Evolutionary conservation across 805 yeast species (phyloP).

Genomic region (Candida sithepensis): DNA sequence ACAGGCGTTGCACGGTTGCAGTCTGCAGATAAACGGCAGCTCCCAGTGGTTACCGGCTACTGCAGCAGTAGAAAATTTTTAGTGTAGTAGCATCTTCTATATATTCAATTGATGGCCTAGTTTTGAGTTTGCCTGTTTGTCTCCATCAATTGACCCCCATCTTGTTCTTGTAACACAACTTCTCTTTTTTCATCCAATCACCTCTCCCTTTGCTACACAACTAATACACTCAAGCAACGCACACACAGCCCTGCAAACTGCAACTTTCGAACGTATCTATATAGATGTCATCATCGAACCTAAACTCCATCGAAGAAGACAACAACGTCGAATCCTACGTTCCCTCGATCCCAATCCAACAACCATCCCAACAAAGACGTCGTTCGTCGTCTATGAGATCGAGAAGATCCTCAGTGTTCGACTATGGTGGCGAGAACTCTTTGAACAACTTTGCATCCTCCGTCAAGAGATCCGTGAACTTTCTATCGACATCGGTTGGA

Average conservation of each 20-base stretch:
- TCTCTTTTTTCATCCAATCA: too few relatives aligned
- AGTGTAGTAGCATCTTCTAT: too few relatives aligned
- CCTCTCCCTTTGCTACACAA: too few relatives aligned
- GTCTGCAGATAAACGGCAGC: background rate
- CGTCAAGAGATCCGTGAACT: constrained; percentile 29
- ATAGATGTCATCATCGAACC: background rate
- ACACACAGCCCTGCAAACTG: background rate
- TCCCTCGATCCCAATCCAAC: background rate
- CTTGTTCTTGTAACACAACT: too few relatives aligned
- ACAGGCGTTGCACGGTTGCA: background rate
- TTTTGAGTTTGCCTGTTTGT: too few relatives aligned
- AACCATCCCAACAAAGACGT: background rate
- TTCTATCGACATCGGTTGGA: constrained; percentile 23
- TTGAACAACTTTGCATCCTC: constrained; percentile 36
- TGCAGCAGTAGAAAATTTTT: background rate
- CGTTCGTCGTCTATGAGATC: constrained; percentile 7
- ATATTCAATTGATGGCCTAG: too few relatives aligned
- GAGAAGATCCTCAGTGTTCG: constrained; percentile 32
- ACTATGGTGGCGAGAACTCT: constrained; percentile 36
- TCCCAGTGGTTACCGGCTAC: too few relatives aligned
- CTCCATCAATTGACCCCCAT: too few relatives aligned
- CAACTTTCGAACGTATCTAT: background rate
- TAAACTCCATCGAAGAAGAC: background rate
- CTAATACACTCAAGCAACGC: too few relatives aligned
- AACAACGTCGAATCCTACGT: background rate